Evolutionary conservation across 331 rosid species (phyloP).

Genomic region (Acacia concinna): DNA sequence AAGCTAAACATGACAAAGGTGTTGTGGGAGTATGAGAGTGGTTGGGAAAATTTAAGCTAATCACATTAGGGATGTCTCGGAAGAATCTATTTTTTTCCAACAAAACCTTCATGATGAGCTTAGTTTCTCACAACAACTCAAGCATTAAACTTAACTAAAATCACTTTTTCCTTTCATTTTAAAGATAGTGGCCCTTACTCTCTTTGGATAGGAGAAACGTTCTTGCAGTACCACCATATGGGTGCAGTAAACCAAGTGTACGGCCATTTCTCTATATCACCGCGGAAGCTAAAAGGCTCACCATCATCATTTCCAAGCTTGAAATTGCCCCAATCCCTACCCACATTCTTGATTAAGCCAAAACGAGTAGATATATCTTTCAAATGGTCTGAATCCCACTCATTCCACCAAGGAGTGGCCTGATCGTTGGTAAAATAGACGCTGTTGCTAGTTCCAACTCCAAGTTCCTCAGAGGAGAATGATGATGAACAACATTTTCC

Average conservation of each 20-base stretch:
- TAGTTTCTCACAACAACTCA: neutral
- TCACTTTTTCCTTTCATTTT: neutral
- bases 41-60: neutral
- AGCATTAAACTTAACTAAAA: neutral
- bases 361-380: conserved; percentile 40
- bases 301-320: conserved; percentile 24
- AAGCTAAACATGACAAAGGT: neutral
- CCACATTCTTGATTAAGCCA: conserved; percentile 36
- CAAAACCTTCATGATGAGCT: neutral
- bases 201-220: conserved; percentile 10
- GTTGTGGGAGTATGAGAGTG: neutral
- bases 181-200: neutral
- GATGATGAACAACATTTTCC: conserved; percentile 67
- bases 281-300: conserved; percentile 40
- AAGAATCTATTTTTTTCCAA: neutral
- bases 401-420: conserved; percentile 68
- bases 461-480: conserved; percentile 44
- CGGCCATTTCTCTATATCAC: conserved; percentile 51
- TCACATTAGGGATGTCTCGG: neutral
- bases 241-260: conserved; percentile 63
- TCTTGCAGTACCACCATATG: conserved; percentile 59
- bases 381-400: conserved; percentile 62
- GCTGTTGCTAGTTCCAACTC: conserved; percentile 38
- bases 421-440: conserved; percentile 62
- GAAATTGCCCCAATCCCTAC: conserved; percentile 56